Evolutionary conservation across 208 protist species (phyloP), one percentile per base, ranked within the genome.

Genomic region (Leishmania mexicana): DNA sequence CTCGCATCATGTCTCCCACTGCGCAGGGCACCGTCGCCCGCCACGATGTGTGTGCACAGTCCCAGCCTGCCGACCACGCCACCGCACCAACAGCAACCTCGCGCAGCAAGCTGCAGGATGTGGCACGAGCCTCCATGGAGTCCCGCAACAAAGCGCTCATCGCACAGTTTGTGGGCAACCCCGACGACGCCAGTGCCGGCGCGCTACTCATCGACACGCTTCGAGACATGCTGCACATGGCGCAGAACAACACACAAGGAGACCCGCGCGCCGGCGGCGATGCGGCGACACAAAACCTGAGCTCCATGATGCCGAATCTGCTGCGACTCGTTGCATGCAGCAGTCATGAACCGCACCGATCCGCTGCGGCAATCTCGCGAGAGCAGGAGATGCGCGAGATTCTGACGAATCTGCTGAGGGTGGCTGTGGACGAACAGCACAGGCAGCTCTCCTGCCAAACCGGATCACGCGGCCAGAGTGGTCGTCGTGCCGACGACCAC

Each of bases 101-200:
- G 49, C 81, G 83, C 45, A 92, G 89, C 76, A 81, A 90, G 58
- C 75, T 88, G 45, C 84, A 87, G n/a, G 73, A 84, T 53, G 82
- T 93, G 15, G 90, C 84, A 40, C 89, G 89, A 28, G 84, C 83
- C 1, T 91, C 89, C 24, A 90, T 95, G 85, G 58, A 89, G 31
- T 49, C 83, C 0, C 90, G 90, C 49, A 92, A 90, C 80, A 75
- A 65, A 19, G 85, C 83, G 0, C 82, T 93, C 24, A 70, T 95
- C 47, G 57, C 57, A 74, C 85, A 88, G 73, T 95, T 91, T 81
- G 49, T 83, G 8, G 71, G 62, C 49, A 85, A 92, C 80, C 85
- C 88, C 19, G 75, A 76, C 35, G 91, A 84, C 75, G 77, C 70
- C 24, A 86, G 88, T 60, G 82, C 84, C 10, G 81, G 75, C 28